Percentiles rank a stretch among this genome's conserved stretches.
These are phyloP conservation scores for Athelia sp. DNA, from an alignment of 1,284 basidiomycete genomes.

Conservation along the genomic window DNA sequence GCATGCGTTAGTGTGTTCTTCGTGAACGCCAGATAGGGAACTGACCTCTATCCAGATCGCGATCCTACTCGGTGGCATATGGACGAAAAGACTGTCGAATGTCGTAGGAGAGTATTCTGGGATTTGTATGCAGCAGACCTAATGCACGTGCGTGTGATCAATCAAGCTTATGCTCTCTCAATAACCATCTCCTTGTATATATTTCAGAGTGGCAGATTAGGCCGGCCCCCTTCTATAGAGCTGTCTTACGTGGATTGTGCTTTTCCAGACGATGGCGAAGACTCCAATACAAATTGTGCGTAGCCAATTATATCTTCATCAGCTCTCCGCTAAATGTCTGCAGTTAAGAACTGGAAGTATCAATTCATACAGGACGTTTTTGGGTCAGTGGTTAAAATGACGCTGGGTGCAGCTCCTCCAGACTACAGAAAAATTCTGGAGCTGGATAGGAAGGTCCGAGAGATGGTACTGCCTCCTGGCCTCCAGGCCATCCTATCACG, in stretches of 20 bases:
- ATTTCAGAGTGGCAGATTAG: conserved; percentile 47
- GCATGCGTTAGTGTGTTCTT: conserved; percentile 20
- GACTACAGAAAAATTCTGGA: conserved; percentile 51
- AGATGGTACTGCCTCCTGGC: conserved; percentile 44
- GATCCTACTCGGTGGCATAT: conserved; percentile 56
- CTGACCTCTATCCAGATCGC: conserved; percentile 37
- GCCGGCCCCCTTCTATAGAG: conserved; percentile 50
- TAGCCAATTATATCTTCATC: neutral
- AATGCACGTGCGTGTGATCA: conserved; percentile 37
- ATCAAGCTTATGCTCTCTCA: neutral
- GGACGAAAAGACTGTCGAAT: conserved; percentile 46
- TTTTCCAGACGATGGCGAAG: conserved; percentile 30
- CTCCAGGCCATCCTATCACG: conserved; percentile 46
- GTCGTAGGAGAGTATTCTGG: conserved; percentile 55
- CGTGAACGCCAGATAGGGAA: neutral
- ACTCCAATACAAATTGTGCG: neutral
- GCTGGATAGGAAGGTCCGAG: conserved; percentile 47
- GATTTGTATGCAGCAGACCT: conserved; percentile 47
- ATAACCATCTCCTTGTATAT: conserved; percentile 5
- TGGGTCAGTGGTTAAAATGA: conserved; percentile 42
- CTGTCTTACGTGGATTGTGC: conserved; percentile 55
- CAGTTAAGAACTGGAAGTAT: conserved; percentile 27
- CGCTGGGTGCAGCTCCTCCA: conserved; percentile 44
- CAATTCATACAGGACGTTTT: conserved; percentile 18
- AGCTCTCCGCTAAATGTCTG: neutral